phyloP scores from a whole-genome alignment of 2,329 filamentous ascomycete species.

The Fusarium pininemorale region DNA sequence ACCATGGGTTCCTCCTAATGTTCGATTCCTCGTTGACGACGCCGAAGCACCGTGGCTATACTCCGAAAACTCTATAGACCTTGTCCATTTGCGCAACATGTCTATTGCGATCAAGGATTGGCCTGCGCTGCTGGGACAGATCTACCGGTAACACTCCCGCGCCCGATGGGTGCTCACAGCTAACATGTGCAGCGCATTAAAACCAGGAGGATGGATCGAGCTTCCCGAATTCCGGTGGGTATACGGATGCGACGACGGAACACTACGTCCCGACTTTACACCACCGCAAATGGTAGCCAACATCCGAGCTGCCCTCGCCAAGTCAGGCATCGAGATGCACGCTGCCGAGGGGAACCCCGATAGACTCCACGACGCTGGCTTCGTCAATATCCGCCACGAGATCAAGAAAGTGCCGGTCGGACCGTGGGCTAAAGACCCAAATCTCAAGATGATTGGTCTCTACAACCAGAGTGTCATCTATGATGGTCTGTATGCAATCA shows the following conservation, averaged over 20 bases:
- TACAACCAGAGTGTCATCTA: constrained; percentile 44
- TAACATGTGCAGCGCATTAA: constrained; percentile 36
- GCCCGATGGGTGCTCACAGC: neutral
- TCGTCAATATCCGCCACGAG: constrained; percentile 50
- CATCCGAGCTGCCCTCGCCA: constrained; percentile 40
- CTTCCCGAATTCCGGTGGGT: constrained; percentile 47
- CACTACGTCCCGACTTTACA: constrained; percentile 37
- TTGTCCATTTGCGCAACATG: constrained; percentile 47
- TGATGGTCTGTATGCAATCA: constrained; percentile 46
- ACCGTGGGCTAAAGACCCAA: constrained; percentile 57
- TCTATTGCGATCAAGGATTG: constrained; percentile 47
- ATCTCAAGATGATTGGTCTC: constrained; percentile 55
- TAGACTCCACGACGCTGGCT: constrained; percentile 49
- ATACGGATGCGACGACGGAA: constrained; percentile 44
- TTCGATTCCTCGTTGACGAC: constrained; percentile 52
- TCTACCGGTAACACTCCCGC: constrained; percentile 25
- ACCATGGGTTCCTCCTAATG: constrained; percentile 53
- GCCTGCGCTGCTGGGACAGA: constrained; percentile 29
- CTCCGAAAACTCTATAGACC: constrained; percentile 36
- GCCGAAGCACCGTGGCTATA: constrained; percentile 46
- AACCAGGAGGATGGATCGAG: constrained; percentile 59
- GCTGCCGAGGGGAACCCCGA: constrained; percentile 44
- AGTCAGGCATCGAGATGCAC: constrained; percentile 46
- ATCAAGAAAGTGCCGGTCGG: constrained; percentile 58
- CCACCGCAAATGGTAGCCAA: constrained; percentile 45